Conservation (phyloP, 2,329 filamentous ascomycete genomes). For the Penicillium vulpinum region DNA sequence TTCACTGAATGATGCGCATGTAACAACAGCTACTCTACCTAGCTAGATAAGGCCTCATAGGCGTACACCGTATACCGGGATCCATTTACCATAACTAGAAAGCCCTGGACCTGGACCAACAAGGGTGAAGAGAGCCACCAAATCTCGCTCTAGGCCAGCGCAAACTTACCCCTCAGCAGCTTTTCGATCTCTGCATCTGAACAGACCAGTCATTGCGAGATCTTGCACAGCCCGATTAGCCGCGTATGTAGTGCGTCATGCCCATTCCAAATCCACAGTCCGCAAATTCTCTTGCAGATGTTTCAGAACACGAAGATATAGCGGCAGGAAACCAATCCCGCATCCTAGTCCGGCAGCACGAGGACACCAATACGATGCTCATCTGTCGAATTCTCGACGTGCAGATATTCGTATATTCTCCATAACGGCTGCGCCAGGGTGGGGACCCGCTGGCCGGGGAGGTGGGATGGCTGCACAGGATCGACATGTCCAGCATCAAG, state of each 20-base stretch:
- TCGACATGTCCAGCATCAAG: neutral
- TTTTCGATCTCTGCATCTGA: neutral
- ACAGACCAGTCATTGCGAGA: neutral
- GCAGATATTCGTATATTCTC: neutral
- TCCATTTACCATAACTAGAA: no score
- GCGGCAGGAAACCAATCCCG: neutral
- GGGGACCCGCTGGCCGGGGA: neutral
- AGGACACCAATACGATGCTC: neutral
- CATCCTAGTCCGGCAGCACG: neutral
- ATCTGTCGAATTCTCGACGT: constrained; percentile 1
- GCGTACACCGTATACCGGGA: neutral
- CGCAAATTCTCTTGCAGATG: neutral
- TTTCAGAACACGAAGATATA: neutral
- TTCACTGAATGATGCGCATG: neutral
- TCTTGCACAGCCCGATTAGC: neutral
- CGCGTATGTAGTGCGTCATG: neutral
- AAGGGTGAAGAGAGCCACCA: neutral
- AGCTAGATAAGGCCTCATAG: neutral
- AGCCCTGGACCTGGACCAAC: neutral
- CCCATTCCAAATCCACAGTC: neutral
- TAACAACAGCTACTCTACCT: neutral
- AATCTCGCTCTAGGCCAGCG: neutral
- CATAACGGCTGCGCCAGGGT: neutral
- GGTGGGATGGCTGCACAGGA: neutral
- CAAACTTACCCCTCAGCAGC: neutral